phyloP scores from a whole-genome alignment of 2,329 filamentous ascomycete genomes.

The Diplocarpon mali region DNA sequence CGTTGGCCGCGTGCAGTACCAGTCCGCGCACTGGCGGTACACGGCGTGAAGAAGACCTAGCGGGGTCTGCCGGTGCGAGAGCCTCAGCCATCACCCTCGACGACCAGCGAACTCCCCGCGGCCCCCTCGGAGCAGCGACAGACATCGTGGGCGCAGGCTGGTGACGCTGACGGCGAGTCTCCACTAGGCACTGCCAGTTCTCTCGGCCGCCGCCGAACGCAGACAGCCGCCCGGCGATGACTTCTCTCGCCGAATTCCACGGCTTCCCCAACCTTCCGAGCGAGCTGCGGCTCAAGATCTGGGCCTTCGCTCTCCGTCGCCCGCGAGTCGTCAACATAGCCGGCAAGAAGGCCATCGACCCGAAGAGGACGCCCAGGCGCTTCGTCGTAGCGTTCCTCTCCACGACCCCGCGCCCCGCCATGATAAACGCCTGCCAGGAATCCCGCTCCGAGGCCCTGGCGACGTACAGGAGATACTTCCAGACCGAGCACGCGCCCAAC shows the following conservation, averaged over 20 bases:
- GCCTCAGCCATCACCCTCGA: too few species aligned
- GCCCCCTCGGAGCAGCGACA: too few species aligned
- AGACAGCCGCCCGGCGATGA: background rate
- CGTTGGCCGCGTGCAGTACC: too few species aligned
- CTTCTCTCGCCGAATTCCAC: constrained; percentile 15
- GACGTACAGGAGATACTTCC: constrained; percentile 9
- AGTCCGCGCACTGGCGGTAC: too few species aligned
- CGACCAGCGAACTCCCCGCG: too few species aligned
- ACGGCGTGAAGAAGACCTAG: too few species aligned
- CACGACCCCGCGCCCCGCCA: constrained; percentile 16
- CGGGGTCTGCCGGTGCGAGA: too few species aligned
- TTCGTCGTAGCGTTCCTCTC: constrained; percentile 13
- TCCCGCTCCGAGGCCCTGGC: constrained; percentile 21
- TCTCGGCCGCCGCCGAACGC: too few species aligned
- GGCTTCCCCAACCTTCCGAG: constrained; percentile 21
- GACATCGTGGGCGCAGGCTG: too few species aligned
- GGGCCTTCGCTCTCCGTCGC: constrained; percentile 9
- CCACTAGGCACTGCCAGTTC: too few species aligned
- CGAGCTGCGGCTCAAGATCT: constrained; percentile 24
- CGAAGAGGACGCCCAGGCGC: background rate
- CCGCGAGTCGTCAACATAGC: constrained; percentile 15
- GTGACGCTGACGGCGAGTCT: too few species aligned
- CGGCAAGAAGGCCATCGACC: constrained; percentile 12
- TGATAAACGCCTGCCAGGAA: constrained; percentile 25
- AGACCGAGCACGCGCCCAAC: constrained; percentile 2